Percentiles rank a stretch among this genome's conserved stretches.
Evolutionary conservation across 352 stramenopile genomes (phyloP).

Genomic region (Phytophthora ramorum): DNA sequence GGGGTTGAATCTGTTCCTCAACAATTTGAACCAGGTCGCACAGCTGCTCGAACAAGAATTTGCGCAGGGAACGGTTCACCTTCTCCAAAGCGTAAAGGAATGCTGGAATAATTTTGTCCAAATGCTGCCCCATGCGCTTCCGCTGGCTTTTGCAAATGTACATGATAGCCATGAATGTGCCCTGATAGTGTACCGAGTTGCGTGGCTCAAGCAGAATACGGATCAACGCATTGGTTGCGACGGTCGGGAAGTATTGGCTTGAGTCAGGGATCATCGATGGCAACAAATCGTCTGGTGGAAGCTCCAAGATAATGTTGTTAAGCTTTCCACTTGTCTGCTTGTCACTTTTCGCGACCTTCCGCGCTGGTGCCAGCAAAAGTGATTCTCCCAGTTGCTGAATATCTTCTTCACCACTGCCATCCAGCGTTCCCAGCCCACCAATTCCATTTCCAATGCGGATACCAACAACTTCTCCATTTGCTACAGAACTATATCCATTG

Average conservation of each 20-base stretch:
- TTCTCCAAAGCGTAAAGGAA: conserved; percentile 95
- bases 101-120: conserved; percentile 97
- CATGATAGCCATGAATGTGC: conserved; percentile 98
- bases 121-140: conserved; percentile 94
- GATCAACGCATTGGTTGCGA: conserved; percentile 97
- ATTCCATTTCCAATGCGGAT: conserved; percentile 49
- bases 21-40: conserved; percentile 97
- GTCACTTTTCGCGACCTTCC: conserved; percentile 70
- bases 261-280: conserved; percentile 87
- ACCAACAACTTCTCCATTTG: conserved; percentile 31
- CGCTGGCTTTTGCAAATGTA: conserved; percentile 98
- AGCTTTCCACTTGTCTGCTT: conserved; percentile 79
- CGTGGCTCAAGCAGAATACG: conserved; percentile 97
- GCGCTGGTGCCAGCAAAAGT: conserved; percentile 55
- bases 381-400: conserved; percentile 47
- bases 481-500: conserved; percentile 22
- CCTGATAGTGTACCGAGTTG: conserved; percentile 96
- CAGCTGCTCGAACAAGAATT: conserved; percentile 97
- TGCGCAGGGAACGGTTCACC: conserved; percentile 87
- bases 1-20: conserved; percentile 95
- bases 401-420: conserved; percentile 58
- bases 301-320: conserved; percentile 65
- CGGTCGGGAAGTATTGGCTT: conserved; percentile 97
- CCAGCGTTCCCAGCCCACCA: conserved; percentile 35
- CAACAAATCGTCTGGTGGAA: conserved; percentile 77